These are phyloP conservation scores for Boletus fagicola DNA, from an alignment of 768 basidiomycete species.

Conservation along the genomic window DNA sequence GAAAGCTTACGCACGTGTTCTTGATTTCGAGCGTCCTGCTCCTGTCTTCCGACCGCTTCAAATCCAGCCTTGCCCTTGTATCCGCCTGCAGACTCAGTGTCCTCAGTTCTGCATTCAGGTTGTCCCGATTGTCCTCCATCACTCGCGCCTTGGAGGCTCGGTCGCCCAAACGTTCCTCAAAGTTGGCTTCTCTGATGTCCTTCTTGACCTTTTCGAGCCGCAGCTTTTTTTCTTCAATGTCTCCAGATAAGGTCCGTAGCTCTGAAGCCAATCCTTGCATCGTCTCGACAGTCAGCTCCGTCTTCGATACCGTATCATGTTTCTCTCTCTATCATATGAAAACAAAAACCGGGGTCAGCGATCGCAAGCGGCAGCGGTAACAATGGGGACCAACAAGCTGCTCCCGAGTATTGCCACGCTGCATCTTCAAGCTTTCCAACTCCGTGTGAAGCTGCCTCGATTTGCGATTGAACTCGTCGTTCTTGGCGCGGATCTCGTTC, in stretches of 20 bases:
- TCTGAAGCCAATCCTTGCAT: slow-evolving; percentile 53
- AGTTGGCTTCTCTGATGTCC: slow-evolving; percentile 59
- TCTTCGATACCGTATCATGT: slow-evolving; percentile 48
- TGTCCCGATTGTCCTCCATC: slow-evolving; percentile 69
- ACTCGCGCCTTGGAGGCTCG: slow-evolving; percentile 50
- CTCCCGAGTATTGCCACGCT: slow-evolving; percentile 49
- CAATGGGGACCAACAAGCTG: slow-evolving; percentile 49
- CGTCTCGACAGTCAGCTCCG: slow-evolving; percentile 57
- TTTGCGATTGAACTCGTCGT: slow-evolving; percentile 64
- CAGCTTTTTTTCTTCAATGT: slow-evolving; percentile 67
- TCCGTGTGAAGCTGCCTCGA: slow-evolving; percentile 56
- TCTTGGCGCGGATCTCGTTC: slow-evolving; percentile 56
- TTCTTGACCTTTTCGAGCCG: slow-evolving; percentile 58
- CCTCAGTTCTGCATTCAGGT: slow-evolving; percentile 67
- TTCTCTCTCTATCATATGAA: slow-evolving; percentile 41
- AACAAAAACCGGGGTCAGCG: background rate
- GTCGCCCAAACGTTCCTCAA: slow-evolving; percentile 61
- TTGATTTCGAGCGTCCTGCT: slow-evolving; percentile 64
- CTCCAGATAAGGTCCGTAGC: slow-evolving; percentile 50
- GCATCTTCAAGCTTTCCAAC: slow-evolving; percentile 51
- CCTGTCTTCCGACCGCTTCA: slow-evolving; percentile 68
- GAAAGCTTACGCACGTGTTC: slow-evolving; percentile 53
- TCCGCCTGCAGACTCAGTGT: slow-evolving; percentile 77
- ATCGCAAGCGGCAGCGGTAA: background rate
- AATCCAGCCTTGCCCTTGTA: slow-evolving; percentile 69